These are phyloP conservation scores for Citrullus mucosospermus DNA, from an alignment of 306 rosid genomes.

Conservation along the genomic window DNA sequence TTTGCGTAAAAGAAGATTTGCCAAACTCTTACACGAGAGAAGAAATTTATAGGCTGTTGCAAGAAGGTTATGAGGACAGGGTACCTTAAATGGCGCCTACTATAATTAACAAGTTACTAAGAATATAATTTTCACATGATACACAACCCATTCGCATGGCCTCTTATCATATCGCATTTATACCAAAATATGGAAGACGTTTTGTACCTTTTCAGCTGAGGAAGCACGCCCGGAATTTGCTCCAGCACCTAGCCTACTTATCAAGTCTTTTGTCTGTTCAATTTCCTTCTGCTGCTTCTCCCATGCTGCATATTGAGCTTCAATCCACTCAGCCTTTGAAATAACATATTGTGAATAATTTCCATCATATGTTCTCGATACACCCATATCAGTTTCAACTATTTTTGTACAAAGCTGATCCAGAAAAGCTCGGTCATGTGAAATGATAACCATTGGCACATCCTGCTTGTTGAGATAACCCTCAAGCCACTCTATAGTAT, in stretches of 20 bases:
- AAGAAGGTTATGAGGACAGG: background rate
- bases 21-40: background rate
- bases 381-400: slow-evolving; percentile 98
- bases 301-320: slow-evolving; percentile 86
- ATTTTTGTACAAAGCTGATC: slow-evolving; percentile 97
- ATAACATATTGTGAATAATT: slow-evolving; percentile 70
- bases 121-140: background rate
- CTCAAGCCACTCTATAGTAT: slow-evolving; percentile 98
- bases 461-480: slow-evolving; percentile 77
- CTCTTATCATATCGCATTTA: background rate
- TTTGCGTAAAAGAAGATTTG: background rate
- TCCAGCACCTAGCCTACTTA: slow-evolving; percentile 84
- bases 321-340: slow-evolving; percentile 81
- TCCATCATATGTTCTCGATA: slow-evolving; percentile 69
- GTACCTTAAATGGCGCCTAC: background rate
- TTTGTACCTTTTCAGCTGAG: slow-evolving; percentile 77
- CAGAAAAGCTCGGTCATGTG: slow-evolving; percentile 95
- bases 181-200: background rate
- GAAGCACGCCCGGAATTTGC: slow-evolving; percentile 97
- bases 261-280: slow-evolving; percentile 71
- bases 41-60: background rate
- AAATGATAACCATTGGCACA: slow-evolving; percentile 96
- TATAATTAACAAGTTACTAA: background rate
- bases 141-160: background rate
- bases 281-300: slow-evolving; percentile 99